Conservation (phyloP, 2,329 filamentous ascomycete species). For the Arthrobotrys entomopaga region DNA sequence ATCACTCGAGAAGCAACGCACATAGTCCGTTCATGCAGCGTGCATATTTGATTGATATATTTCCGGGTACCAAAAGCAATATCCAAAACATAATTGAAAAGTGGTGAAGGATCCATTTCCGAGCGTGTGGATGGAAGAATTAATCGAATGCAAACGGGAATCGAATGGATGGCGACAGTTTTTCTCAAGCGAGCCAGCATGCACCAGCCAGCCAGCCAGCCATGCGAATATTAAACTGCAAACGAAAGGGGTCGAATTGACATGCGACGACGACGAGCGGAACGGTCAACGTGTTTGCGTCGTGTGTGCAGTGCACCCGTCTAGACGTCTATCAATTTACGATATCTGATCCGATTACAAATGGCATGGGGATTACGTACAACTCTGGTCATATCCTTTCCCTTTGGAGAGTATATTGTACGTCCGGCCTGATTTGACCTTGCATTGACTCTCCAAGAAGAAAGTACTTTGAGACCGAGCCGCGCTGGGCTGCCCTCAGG, state of each 20-base stretch:
- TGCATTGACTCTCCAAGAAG: neutral
- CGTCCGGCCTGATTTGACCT: too few relatives aligned
- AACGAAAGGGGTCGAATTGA: too few relatives aligned
- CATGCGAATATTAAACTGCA: too few relatives aligned
- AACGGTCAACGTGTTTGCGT: neutral
- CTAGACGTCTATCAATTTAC: neutral
- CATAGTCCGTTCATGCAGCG: neutral
- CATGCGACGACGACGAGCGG: slow-evolving; percentile 1
- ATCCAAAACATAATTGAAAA: neutral
- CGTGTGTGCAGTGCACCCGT: too few relatives aligned
- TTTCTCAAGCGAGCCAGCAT: too few relatives aligned
- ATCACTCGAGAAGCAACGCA: slow-evolving; percentile 10
- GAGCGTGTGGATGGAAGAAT: neutral
- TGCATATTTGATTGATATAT: neutral
- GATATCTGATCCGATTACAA: slow-evolving; percentile 34
- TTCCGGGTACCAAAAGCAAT: neutral
- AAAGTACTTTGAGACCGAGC: neutral
- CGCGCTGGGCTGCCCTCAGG: too few relatives aligned
- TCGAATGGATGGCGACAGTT: neutral
- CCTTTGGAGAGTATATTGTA: too few relatives aligned
- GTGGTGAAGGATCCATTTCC: slow-evolving; percentile 19
- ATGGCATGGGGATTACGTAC: slow-evolving; percentile 36
- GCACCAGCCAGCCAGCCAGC: too few relatives aligned
- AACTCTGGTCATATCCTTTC: slow-evolving; percentile 3
- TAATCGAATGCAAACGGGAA: neutral